Percentiles rank a stretch among this genome's conserved stretches.
These are phyloP conservation scores for Acanthamoeba triangularis DNA, from an alignment of 208 protist genomes.

Conservation along the genomic window DNA sequence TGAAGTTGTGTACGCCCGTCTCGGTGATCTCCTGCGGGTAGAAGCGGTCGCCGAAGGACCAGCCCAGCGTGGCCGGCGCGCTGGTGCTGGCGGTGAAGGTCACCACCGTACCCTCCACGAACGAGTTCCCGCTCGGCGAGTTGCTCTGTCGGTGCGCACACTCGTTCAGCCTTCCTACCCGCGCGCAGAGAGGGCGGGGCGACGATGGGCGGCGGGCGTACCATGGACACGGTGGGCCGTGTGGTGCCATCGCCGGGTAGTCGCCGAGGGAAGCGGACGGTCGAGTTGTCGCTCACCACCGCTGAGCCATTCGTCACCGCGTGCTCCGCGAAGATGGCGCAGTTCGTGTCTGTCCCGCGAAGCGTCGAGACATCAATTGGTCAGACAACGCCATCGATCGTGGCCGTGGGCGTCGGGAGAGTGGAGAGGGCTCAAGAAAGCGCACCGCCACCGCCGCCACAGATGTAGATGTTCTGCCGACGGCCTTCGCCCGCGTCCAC, in stretches of 20 bases:
- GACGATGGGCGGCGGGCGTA: background rate
- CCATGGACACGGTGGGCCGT: background rate
- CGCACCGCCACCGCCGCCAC: background rate
- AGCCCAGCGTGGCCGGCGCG: background rate
- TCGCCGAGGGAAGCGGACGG: background rate
- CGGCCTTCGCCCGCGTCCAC: constrained; percentile 36
- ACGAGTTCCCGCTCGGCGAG: constrained; percentile 20
- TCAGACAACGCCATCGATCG: background rate
- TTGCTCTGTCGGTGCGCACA: background rate
- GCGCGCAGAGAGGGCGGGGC: background rate
- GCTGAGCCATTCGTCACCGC: background rate
- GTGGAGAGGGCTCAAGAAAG: background rate
- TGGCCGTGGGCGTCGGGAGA: background rate
- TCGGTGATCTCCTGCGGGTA: background rate
- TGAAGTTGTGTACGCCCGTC: background rate
- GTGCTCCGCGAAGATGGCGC: background rate
- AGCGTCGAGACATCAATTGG: background rate
- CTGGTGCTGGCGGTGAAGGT: constrained; percentile 1
- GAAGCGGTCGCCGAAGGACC: constrained; percentile 31
- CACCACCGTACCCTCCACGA: background rate
- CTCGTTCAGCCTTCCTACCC: background rate
- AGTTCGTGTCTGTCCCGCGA: background rate
- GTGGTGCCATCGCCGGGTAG: background rate
- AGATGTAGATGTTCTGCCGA: constrained; percentile 23
- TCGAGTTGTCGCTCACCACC: constrained; percentile 7